phyloP scores from a whole-genome alignment of 1,284 basidiomycete genomes.

The Tausonia pullulans region DNA sequence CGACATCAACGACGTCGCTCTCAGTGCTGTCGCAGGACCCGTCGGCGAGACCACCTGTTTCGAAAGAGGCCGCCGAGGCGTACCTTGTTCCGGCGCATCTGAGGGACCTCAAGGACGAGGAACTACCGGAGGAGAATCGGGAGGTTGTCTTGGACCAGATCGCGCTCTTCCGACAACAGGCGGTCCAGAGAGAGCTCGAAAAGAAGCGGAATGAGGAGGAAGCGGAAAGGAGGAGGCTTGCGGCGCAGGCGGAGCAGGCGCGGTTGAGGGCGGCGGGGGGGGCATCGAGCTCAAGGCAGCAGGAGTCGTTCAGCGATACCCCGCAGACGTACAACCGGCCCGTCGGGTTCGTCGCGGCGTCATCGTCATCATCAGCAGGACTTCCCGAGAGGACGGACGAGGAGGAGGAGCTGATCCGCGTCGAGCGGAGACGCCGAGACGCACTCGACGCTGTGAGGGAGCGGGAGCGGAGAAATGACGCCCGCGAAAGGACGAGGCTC shows the following conservation, averaged over 20 bases:
- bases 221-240: conserved; percentile 26
- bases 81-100: conserved; percentile 86
- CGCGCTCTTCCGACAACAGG: conserved; percentile 77
- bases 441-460: conserved; percentile 26
- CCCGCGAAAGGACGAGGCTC: conserved; percentile 63
- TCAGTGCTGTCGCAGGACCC: background rate
- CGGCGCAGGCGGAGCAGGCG: conserved; percentile 7
- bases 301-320: conserved; percentile 41
- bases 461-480: conserved; percentile 71
- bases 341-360: conserved; percentile 56
- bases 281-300: conserved; percentile 20
- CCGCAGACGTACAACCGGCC: conserved; percentile 64
- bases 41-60: conserved; percentile 34
- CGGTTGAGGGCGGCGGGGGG: conserved; percentile 7
- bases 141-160: conserved; percentile 90
- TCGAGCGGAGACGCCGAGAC: conserved; percentile 57
- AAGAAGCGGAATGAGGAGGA: conserved; percentile 57
- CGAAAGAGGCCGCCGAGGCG: conserved; percentile 45
- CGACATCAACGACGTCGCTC: conserved; percentile 44
- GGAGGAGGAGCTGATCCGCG: conserved; percentile 65
- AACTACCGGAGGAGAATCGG: conserved; percentile 88
- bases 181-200: conserved; percentile 73
- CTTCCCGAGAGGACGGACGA: conserved; percentile 61
- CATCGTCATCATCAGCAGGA: conserved; percentile 23
- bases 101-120: conserved; percentile 86